Percentiles rank a stretch among this genome's conserved stretches.
phyloP scores from a whole-genome alignment of 441 rosid genomes.

The Gossypium davidsonii region DNA sequence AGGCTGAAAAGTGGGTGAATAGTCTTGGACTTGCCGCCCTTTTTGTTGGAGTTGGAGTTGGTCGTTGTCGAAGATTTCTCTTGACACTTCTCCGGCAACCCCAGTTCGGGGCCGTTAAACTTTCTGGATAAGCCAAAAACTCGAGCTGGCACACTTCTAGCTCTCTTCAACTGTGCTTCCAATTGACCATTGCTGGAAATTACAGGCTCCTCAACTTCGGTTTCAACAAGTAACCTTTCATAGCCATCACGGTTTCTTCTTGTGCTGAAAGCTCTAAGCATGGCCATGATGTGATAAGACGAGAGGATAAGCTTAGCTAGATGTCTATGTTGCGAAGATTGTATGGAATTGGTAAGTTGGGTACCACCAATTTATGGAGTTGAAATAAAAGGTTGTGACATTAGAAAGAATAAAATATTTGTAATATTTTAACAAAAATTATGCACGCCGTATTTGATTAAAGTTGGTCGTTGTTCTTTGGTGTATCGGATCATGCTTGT shows the following conservation, averaged over 20 bases:
- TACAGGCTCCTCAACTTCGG: not conserved
- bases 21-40: constrained; percentile 21
- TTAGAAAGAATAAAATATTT: not conserved
- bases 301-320: not conserved
- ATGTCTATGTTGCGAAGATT: not conserved
- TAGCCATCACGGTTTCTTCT: constrained; percentile 40
- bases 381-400: constrained; percentile 1
- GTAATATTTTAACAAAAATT: no score
- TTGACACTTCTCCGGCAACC: constrained; percentile 14
- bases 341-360: not conserved
- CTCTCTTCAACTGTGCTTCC: constrained; percentile 28
- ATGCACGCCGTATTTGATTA: not conserved
- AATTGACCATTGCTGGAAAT: not conserved
- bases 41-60: constrained; percentile 15
- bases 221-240: constrained; percentile 33
- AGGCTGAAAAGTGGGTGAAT: constrained; percentile 54
- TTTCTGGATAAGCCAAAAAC: constrained; percentile 25
- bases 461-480: constrained; percentile 6
- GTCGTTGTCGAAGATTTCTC: not conserved
- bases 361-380: not conserved
- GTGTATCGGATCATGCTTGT: not conserved
- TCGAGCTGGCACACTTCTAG: constrained; percentile 37
- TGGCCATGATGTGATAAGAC: constrained; percentile 23
- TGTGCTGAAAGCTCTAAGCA: constrained; percentile 70
- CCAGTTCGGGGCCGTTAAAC: not conserved